Percentiles rank a stretch among this genome's conserved stretches.
Evolutionary conservation across 331 rosid genomes (phyloP).

Genomic region (Erythrophleum ivorense): DNA sequence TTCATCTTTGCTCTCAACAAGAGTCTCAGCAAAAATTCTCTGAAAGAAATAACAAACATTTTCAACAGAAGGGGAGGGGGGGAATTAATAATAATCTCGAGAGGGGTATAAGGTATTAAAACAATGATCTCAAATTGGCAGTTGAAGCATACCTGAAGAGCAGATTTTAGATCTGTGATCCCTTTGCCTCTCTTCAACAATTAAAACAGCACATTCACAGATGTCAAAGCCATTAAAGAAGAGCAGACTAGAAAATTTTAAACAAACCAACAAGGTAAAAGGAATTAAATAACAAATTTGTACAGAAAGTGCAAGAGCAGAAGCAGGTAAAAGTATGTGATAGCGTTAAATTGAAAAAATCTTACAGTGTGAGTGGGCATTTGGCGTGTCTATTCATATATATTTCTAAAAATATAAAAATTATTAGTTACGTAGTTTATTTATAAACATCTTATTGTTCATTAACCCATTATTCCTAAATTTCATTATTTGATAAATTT

Average conservation of each 20-base stretch:
- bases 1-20: conserved; percentile 76
- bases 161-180: conserved; percentile 74
- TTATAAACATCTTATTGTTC: background rate
- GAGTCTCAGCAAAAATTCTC: conserved; percentile 88
- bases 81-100: conserved; percentile 10
- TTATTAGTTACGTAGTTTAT: background rate
- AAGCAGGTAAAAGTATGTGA: background rate
- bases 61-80: too few species aligned
- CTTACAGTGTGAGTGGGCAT: background rate
- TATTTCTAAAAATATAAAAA: background rate
- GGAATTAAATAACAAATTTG: background rate
- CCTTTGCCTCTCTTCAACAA: conserved; percentile 86
- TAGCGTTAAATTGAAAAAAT: background rate
- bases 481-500: background rate
- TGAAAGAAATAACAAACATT: conserved; percentile 35
- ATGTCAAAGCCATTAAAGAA: conserved; percentile 23
- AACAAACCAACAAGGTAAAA: background rate
- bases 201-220: conserved; percentile 37
- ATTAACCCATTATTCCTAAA: background rate
- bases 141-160: conserved; percentile 71
- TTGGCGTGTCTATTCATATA: background rate
- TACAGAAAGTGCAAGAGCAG: background rate
- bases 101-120: conserved; percentile 15
- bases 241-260: conserved; percentile 10
- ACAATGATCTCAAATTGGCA: conserved; percentile 12